Evolutionary conservation across 441 rosid genomes (phyloP), one percentile per base, ranked within the genome.

Genomic region (Kokia cookei): DNA sequence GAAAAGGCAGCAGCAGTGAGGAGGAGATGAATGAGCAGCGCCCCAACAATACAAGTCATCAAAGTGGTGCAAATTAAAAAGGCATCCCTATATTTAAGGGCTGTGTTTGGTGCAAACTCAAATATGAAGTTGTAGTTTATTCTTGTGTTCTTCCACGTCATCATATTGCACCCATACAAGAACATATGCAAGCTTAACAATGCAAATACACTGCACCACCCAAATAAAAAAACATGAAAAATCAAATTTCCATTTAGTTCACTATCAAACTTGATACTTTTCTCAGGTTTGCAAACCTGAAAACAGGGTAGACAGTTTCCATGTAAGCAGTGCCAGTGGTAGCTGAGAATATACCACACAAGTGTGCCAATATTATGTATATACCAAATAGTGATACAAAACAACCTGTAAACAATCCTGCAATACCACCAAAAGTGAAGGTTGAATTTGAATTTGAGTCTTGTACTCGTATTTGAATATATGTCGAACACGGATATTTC

Each of bases 331-430:
- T 75, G 72, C 81, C 86, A n/a, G 81, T 74, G 42, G 69, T 79
- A 50, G 95, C 62, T 8, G 90, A 82, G 82, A 92, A 93, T 62
- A 92, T 76, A 54, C 97, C 97, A 43, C 97, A 83, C 19, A 96
- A 74, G 77, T 94, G 96, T 0, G 98, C 99, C 60, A 96, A 77
- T 40, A 88, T 86, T 62, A 95, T 88, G 72, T 96, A 94, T 45
- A 93, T 84, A 75, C 84, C 84, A 76, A 96, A 92, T 54, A 96
- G 69, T 17, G 99, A 91, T 42, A 91, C 93, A 71, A 94, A 90
- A 77, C 93, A 89, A 45, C 99, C 99, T 0, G 99, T 96, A 68
- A 92, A 91, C 69, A 96, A 82, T n/a, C 99, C 99, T 96, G 94
- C 83, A 81, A 47, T 26, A 73, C 57, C 55, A 67, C 6, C 61